Evolutionary conservation across 345 rosid genomes (phyloP), one percentile per base, ranked within the genome.

Genomic region (Corymbia maculata): DNA sequence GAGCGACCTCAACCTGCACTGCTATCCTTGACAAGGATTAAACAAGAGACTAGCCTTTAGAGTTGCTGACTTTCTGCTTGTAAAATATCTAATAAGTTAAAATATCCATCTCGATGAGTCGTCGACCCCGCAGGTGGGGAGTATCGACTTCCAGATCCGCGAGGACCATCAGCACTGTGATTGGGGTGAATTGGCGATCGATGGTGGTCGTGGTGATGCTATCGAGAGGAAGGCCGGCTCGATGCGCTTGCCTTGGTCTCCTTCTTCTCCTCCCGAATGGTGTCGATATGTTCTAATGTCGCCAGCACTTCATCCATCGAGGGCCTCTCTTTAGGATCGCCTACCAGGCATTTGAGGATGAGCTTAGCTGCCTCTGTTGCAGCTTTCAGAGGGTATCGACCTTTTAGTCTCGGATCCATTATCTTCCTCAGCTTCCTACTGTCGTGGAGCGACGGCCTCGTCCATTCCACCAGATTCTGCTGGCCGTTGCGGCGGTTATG

Each of bases 261-360:
- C 82, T 42, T 51, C 22, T 84, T 84, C 7, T 45, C 52, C 22
- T 32, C 36, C 36, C 22, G 51, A 17, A 88, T 75, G 21, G 79
- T 13, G 68, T 89, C 88, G n/a, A 95, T 89, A 45, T 86, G 36
- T 61, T 92, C 86, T 32, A 97, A 70, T 7, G 86, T 90, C 52
- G 87, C 92, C 85, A 94, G 75, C 12, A 97, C 95, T 36, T 95
- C 89, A 47, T 93, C 94, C 98, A 96, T 97, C 14, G 94, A 90
- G 1, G 98, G 98, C 52, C 99, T 90, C 51, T 26, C 92, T 89
- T 88, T 95, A 0, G 97, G 98, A 42, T 96, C 98, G 13, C 88
- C 88, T 84, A 95, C 95, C 44, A 96, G 57, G 85, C 99, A 97
- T 52, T 88, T 90, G 15, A 90, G 53, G 21, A 95, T 91, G 24